These are phyloP conservation scores for Mycocentrospora acerina DNA, from an alignment of 2,329 filamentous ascomycete genomes.

Conservation along the genomic window DNA sequence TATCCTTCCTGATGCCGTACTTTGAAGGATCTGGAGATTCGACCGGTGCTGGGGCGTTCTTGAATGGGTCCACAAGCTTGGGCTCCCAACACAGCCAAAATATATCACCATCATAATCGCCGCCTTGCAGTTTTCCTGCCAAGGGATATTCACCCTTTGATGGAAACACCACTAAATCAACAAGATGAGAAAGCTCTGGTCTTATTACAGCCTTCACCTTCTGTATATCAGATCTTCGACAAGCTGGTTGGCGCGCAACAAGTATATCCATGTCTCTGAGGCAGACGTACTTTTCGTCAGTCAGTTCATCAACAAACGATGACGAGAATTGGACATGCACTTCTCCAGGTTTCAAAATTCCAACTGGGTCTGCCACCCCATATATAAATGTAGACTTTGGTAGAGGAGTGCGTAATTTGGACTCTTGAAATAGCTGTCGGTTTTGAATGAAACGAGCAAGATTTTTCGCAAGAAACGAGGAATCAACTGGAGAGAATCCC, in stretches of 20 bases:
- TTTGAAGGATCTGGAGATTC: constrained; percentile 49
- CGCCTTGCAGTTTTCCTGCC: constrained; percentile 72
- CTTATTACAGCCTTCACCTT: constrained; percentile 55
- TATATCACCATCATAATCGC: constrained; percentile 80
- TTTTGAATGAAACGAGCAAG: constrained; percentile 51
- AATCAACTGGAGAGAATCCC: constrained; percentile 59
- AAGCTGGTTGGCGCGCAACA: constrained; percentile 68
- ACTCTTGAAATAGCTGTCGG: constrained; percentile 57
- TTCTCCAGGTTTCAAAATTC: constrained; percentile 63
- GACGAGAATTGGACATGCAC: constrained; percentile 68
- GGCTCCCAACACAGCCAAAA: constrained; percentile 77
- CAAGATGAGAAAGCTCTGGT: constrained; percentile 65
- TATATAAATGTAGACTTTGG: constrained; percentile 62
- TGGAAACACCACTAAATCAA: constrained; percentile 79
- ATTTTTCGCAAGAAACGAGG: constrained; percentile 53
- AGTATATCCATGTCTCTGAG: constrained; percentile 63
- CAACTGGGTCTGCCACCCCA: constrained; percentile 69
- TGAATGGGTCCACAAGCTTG: constrained; percentile 65
- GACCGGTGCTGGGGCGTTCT: constrained; percentile 57
- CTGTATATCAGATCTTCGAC: constrained; percentile 72
- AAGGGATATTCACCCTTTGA: constrained; percentile 62
- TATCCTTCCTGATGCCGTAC: constrained; percentile 56
- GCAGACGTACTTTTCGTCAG: constrained; percentile 55
- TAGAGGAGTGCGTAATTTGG: constrained; percentile 62
- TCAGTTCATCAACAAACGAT: constrained; percentile 57